phyloP scores from a whole-genome alignment of 495 filamentous ascomycete genomes.

The Penicillium argentinense region DNA sequence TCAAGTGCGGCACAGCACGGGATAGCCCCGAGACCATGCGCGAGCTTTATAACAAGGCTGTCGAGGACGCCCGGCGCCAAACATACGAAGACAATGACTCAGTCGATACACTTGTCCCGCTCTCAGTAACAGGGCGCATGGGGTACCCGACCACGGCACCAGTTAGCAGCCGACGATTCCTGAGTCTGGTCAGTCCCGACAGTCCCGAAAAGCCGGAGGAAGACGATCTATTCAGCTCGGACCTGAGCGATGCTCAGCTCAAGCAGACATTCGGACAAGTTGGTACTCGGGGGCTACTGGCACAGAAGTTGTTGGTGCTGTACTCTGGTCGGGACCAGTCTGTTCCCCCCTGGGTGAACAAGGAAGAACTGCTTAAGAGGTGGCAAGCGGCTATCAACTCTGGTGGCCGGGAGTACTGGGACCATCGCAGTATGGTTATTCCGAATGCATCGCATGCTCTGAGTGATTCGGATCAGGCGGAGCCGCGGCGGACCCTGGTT shows the following conservation, averaged over 20 bases:
- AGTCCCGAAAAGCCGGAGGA: slow-evolving; percentile 56
- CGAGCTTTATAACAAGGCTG: slow-evolving; percentile 29
- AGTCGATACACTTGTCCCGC: slow-evolving; percentile 35
- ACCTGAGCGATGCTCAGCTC: slow-evolving; percentile 61
- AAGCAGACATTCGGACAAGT: slow-evolving; percentile 62
- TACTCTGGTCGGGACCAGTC: slow-evolving; percentile 71
- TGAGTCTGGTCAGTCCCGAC: slow-evolving; percentile 58
- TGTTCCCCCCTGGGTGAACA: slow-evolving; percentile 64
- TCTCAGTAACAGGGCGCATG: slow-evolving; percentile 35
- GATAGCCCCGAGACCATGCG: slow-evolving; percentile 28
- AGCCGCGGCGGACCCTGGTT: slow-evolving; percentile 39
- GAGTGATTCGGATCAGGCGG: slow-evolving; percentile 46
- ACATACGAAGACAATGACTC: slow-evolving; percentile 20
- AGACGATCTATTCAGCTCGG: slow-evolving; percentile 86
- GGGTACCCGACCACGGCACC: slow-evolving; percentile 45
- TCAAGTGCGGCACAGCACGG: slow-evolving; percentile 31
- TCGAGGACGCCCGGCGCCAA: slow-evolving; percentile 22
- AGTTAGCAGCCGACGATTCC: slow-evolving; percentile 64
- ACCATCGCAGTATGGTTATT: slow-evolving; percentile 41
- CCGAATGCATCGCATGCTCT: slow-evolving; percentile 47
- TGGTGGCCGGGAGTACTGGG: slow-evolving; percentile 32
- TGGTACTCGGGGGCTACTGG: slow-evolving; percentile 50
- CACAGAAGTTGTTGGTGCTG: slow-evolving; percentile 47
- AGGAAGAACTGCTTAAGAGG: slow-evolving; percentile 55
- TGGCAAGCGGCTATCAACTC: slow-evolving; percentile 62